These are phyloP conservation scores for Hippophae gyantsensis DNA, from an alignment of 306 rosid species.

Conservation along the genomic window DNA sequence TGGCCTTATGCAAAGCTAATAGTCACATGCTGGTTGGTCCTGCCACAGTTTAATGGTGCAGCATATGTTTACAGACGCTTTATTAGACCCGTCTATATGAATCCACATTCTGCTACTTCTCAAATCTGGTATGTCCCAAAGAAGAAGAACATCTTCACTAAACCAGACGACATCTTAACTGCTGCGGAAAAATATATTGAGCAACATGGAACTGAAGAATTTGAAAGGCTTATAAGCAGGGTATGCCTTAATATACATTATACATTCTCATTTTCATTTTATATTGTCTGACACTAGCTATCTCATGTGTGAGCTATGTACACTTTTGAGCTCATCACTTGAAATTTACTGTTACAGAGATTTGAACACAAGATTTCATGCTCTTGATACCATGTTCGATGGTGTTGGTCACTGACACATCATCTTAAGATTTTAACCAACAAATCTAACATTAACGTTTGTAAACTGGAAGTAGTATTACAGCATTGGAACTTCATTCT, in stretches of 20 bases:
- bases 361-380: too few relatives aligned
- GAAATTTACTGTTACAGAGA: too few relatives aligned
- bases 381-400: too few relatives aligned
- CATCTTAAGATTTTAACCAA: too few relatives aligned
- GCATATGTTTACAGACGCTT: constrained; percentile 70
- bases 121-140: constrained; percentile 75
- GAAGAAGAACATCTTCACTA: constrained; percentile 47
- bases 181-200: constrained; percentile 78
- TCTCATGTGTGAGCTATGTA: too few relatives aligned
- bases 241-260: constrained; percentile 14
- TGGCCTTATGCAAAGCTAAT: constrained; percentile 85
- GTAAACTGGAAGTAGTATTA: not conserved
- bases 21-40: constrained; percentile 76
- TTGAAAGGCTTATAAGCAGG: constrained; percentile 74
- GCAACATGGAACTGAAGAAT: constrained; percentile 72
- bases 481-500: not conserved
- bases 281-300: too few relatives aligned
- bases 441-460: too few relatives aligned
- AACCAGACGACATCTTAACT: constrained; percentile 61
- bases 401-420: too few relatives aligned
- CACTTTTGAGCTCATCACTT: too few relatives aligned
- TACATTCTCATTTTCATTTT: too few relatives aligned
- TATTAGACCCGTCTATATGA: constrained; percentile 70
- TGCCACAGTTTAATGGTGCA: constrained; percentile 89
- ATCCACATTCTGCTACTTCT: constrained; percentile 42